Base-by-base conservation (phyloP, 495 filamentous ascomycete species). In the Penicillium desertorum region DNA sequence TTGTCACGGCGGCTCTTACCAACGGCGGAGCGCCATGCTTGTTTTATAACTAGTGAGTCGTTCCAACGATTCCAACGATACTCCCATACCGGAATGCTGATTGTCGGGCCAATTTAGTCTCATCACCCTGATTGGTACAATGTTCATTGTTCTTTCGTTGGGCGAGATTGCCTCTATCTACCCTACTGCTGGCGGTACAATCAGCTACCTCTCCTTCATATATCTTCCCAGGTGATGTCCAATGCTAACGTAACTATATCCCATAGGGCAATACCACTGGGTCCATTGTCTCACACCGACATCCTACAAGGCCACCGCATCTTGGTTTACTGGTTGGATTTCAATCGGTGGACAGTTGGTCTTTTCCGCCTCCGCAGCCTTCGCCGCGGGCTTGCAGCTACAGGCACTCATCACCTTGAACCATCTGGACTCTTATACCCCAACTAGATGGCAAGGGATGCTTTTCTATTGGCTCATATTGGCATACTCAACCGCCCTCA, bases 321-420 rank as follows among this genome's bases (percentile, higher is more conserved):
- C 65, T 19, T 67, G 65, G 65, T 67, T 65, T 30, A 67, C 62
- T 2, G 65, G 62, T 1, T 67, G 65, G 62, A 62, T 67, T 39
- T 69, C 64, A 5, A 66, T 67, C 36, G 70, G 70, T 23, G 68
- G 70, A 17, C 66, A 69, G 32, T 56, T 71, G 11, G 68, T 71
- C 2, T 48, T 71, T 22, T 63, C 68, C 30, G 63, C 68, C 3
- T 70, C 70, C 16, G 70, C 68, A 7, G 65, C 65, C 11, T 67
- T 67, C 25, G 65, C 65, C 1, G 59, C 56, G 5, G 65, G 65
- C 0, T 51, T 67, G 25, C 62, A 67, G 27, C 27, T 67, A 16
- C 65, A 67, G 25, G 62, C 62, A 0, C 57, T 67, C 5, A 62
- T 67, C 34, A 67, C 65, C 3, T n/a, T 67, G 2, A 67, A 67